Evolutionary conservation across 1,139 yeast genomes (phyloP), one percentile per base, ranked within the genome.

Genomic region (Meyerozyma smithsonii): DNA sequence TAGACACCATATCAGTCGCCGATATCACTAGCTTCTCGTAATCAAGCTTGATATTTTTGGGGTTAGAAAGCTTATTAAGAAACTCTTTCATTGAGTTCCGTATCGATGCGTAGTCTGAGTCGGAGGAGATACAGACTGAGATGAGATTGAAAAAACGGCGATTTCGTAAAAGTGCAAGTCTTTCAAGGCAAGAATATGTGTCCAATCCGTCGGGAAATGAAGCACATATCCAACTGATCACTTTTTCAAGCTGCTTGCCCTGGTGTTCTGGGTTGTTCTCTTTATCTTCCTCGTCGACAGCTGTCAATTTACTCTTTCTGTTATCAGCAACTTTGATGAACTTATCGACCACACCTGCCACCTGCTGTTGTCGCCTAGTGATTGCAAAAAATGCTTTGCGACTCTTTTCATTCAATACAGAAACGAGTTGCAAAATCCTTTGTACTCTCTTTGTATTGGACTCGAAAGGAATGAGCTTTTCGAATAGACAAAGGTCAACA

Each of bases 341-440:
- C 20, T 63, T 67, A 5, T 38, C 46, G 6, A 77, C 40, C 1
- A 65, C 78, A 10, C 62, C 57, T 0, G 83, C 62, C 30, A 77
- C 59, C 46, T 82, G 84, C 38, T 74, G 72, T 52, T 87, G 95
- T 39, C 95, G 72, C 48, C 72, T 77, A 40, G 77, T 72, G 34
- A 85, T 76, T 0, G 95, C 92, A 42, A 71, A 62, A 49, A 87
- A 82, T 0, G 95, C 78, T 33, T 76, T 69, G 43, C 69, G 69
- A 1, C 90, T 76, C 45, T 79, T 81, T 0, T 73, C 73, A 40
- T 81, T 76, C 32, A 89, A 66, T 18, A 56, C 59, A 1, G 64
- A 52, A 39, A 77, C 64, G 3, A 86, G 67, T 3, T 59, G 61
- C 33, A 83, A 56, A 8, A 87, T 50, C 41, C 90, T 65, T 5